phyloP scores from a whole-genome alignment of 2,329 filamentous ascomycete species.

The Cytospora mali region DNA sequence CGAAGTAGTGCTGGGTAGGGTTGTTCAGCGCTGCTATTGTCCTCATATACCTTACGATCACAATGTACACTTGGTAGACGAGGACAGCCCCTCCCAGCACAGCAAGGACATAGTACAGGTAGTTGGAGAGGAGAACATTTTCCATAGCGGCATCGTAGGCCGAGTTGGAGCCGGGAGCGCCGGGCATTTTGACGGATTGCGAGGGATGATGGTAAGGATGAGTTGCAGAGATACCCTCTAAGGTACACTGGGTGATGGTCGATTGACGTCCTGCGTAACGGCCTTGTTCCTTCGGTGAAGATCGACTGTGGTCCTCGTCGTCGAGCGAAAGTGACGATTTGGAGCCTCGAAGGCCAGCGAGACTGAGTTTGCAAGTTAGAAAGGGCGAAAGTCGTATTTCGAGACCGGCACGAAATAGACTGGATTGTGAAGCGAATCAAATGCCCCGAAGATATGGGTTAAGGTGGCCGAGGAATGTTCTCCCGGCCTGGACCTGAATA shows the following conservation, averaged over 20 bases:
- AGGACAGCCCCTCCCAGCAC: slow-evolving; percentile 65
- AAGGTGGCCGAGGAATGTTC: slow-evolving; percentile 8
- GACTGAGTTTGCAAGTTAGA: slow-evolving; percentile 9
- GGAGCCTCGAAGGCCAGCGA: slow-evolving; percentile 12
- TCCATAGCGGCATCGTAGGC: slow-evolving; percentile 42
- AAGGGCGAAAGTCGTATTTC: slow-evolving; percentile 24
- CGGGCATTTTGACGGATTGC: slow-evolving; percentile 24
- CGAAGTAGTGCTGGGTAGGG: slow-evolving; percentile 79
- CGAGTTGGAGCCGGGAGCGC: slow-evolving; percentile 32
- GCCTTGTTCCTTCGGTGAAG: slow-evolving; percentile 8
- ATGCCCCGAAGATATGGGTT: slow-evolving; percentile 10
- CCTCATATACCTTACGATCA: slow-evolving; percentile 68
- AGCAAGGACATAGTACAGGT: slow-evolving; percentile 66
- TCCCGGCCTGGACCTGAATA: slow-evolving; percentile 6
- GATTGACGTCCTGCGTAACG: slow-evolving; percentile 3
- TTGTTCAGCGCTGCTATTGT: slow-evolving; percentile 76
- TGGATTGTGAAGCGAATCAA: slow-evolving; percentile 17
- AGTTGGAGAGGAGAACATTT: slow-evolving; percentile 61
- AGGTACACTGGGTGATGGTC: neutral
- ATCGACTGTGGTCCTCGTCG: neutral
- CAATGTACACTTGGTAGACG: slow-evolving; percentile 65
- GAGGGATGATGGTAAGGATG: neutral
- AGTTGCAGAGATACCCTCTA: neutral
- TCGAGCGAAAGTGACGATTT: neutral
- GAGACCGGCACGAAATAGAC: slow-evolving; percentile 26